A percentile compares a stretch with the other conserved stretches of the same genome.
Evolutionary conservation across 148 eudicot species (phyloP).

Genomic region (Polygonum aviculare): DNA sequence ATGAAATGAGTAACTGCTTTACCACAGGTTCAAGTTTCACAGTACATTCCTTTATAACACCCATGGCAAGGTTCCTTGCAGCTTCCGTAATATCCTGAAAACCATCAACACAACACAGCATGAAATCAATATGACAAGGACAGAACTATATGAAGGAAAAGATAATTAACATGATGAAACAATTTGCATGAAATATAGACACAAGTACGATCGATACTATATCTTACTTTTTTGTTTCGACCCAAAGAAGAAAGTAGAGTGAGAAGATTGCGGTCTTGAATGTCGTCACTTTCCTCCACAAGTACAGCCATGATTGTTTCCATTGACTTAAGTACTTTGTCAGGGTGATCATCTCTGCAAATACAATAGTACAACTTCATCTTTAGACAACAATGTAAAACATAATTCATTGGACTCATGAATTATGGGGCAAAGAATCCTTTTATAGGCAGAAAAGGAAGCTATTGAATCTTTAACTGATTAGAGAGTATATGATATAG

Average conservation of each 20-base stretch:
- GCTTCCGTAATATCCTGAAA: slow-evolving; percentile 52
- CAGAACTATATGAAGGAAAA: background rate
- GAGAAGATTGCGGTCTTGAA: slow-evolving; percentile 59
- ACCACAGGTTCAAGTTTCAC: slow-evolving; percentile 78
- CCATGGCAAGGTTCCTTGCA: slow-evolving; percentile 82
- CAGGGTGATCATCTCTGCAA: slow-evolving; percentile 91
- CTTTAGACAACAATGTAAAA: background rate
- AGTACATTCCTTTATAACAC: slow-evolving; percentile 65
- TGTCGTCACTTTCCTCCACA: slow-evolving; percentile 89
- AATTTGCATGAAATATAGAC: background rate
- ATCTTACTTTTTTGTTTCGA: slow-evolving; percentile 51
- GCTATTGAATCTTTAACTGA: background rate
- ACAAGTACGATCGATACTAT: slow-evolving; percentile 1
- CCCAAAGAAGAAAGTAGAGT: slow-evolving; percentile 70
- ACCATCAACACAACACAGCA: slow-evolving; percentile 11
- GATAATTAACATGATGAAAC: background rate
- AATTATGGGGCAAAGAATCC: background rate
- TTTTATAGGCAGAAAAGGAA: background rate
- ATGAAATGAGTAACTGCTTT: slow-evolving; percentile 74
- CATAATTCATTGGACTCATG: background rate
- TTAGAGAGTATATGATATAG: background rate
- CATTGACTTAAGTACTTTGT: slow-evolving; percentile 65
- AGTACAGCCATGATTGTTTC: slow-evolving; percentile 76
- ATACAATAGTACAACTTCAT: background rate
- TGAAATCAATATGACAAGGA: background rate